Evolutionary conservation across 2,329 filamentous ascomycete species (phyloP).

Genomic region (Aspergillus hiratsukae): DNA sequence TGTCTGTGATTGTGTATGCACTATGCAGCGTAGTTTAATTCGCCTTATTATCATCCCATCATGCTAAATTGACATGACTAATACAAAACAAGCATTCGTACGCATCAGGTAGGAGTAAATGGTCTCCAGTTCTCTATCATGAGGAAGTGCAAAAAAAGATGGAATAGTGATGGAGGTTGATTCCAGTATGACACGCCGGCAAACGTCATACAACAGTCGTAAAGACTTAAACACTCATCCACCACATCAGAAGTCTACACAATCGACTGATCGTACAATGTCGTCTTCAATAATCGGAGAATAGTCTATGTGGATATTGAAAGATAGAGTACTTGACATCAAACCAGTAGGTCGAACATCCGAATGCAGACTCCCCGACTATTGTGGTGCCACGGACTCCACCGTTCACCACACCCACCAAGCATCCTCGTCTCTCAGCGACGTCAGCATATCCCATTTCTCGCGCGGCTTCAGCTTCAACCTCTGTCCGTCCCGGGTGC

Average conservation of each 20-base stretch:
- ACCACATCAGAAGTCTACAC: not conserved
- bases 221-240: not conserved
- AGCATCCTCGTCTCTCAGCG: not conserved
- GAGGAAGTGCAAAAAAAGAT: not conserved
- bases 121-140: no score
- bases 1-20: conserved; percentile 10
- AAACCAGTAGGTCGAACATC: not conserved
- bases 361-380: conserved; percentile 12
- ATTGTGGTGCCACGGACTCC: conserved; percentile 5
- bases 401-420: not conserved
- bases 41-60: not conserved
- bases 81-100: not conserved
- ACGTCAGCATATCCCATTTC: conserved; percentile 2
- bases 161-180: not conserved
- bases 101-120: not conserved
- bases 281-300: not conserved
- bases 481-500: not conserved
- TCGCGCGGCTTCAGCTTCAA: not conserved
- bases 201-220: not conserved
- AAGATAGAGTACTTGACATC: not conserved
- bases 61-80: not conserved
- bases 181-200: not conserved
- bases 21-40: not conserved
- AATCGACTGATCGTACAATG: not conserved
- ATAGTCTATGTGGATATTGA: not conserved